phyloP scores from a whole-genome alignment of 352 stramenopile species.

The Phytophthora pini region DNA sequence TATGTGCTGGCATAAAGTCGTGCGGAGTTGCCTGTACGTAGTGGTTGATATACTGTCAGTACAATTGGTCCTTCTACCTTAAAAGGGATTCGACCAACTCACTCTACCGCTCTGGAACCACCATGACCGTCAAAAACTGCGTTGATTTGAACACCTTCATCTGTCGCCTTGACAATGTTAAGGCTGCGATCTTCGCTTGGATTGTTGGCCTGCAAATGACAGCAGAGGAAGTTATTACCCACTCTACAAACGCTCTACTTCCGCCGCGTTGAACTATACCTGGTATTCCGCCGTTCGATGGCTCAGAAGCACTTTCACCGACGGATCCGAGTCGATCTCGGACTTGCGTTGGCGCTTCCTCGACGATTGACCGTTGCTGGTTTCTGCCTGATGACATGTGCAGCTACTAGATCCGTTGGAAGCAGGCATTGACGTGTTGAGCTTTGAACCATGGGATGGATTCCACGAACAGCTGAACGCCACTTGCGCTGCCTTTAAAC shows the following conservation, averaged over 20 bases:
- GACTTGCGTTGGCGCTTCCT: constrained; percentile 26
- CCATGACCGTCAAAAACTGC: constrained; percentile 78
- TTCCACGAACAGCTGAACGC: constrained; percentile 59
- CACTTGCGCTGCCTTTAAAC: constrained; percentile 48
- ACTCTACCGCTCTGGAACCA: constrained; percentile 72
- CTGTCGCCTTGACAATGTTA: constrained; percentile 48
- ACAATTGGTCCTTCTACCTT: not conserved
- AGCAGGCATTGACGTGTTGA: constrained; percentile 18
- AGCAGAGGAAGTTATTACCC: not conserved
- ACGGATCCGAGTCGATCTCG: constrained; percentile 27
- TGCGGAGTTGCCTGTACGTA: constrained; percentile 39
- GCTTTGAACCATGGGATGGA: constrained; percentile 38
- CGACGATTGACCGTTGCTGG: constrained; percentile 18
- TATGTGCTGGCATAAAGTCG: constrained; percentile 49
- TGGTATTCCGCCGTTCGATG: constrained; percentile 69
- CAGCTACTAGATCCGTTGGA: constrained; percentile 6
- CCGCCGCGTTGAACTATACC: constrained; percentile 21
- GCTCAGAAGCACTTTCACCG: constrained; percentile 29
- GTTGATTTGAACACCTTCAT: constrained; percentile 51
- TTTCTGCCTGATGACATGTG: constrained; percentile 15
- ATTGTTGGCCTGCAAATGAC: constrained; percentile 48
- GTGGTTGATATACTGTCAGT: constrained; percentile 8
- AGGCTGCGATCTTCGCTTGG: constrained; percentile 75
- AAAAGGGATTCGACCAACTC: constrained; percentile 18
- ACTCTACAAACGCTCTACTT: not conserved